Conservation (phyloP, 2,329 filamentous ascomycete genomes). For the Aspergillus chevalieri region DNA sequence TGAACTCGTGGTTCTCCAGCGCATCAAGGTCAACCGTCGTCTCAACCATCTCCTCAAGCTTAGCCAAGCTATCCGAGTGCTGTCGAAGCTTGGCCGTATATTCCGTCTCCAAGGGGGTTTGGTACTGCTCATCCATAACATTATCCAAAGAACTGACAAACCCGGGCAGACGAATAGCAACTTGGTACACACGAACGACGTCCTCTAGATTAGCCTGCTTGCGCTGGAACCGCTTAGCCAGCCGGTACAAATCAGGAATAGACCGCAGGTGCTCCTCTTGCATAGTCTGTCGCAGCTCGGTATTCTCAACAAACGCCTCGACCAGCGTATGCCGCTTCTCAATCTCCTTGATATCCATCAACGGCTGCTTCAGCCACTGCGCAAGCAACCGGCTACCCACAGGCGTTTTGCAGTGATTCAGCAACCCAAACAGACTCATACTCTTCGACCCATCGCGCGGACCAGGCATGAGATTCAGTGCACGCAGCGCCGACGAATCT, state of each 20-base stretch:
- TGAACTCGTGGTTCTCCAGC: conserved; percentile 93
- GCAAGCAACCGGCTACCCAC: conserved; percentile 82
- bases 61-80: conserved; percentile 70
- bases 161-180: conserved; percentile 82
- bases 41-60: conserved; percentile 95
- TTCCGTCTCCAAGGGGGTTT: conserved; percentile 73
- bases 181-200: conserved; percentile 91
- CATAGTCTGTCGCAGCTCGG: conserved; percentile 87
- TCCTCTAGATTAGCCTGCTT: conserved; percentile 89
- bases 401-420: conserved; percentile 97
- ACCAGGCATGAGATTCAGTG: conserved; percentile 94
- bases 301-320: conserved; percentile 89
- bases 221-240: conserved; percentile 91
- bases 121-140: conserved; percentile 93
- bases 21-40: conserved; percentile 95
- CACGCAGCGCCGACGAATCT: conserved; percentile 87
- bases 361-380: conserved; percentile 95
- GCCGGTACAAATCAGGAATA: conserved; percentile 86
- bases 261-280: conserved; percentile 92
- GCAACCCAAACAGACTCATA: conserved; percentile 89
- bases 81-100: conserved; percentile 80
- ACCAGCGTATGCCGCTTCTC: conserved; percentile 88
- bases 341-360: conserved; percentile 87
- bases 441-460: conserved; percentile 91
- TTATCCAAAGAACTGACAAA: conserved; percentile 84